These are phyloP conservation scores for Fusarium gaditjirri DNA, from an alignment of 2,329 filamentous ascomycete genomes.

Conservation along the genomic window DNA sequence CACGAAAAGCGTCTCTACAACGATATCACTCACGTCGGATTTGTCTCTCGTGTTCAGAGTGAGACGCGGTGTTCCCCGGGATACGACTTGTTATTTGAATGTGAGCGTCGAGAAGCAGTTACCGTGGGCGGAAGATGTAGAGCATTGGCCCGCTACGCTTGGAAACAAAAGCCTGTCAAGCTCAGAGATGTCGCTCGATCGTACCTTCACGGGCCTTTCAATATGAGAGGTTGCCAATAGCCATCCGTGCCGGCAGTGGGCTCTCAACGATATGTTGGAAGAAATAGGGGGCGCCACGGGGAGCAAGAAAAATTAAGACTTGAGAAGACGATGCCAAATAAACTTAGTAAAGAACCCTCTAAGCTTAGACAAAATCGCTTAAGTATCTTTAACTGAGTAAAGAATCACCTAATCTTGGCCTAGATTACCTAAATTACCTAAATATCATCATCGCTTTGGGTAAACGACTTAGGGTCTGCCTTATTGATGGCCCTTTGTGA, in stretches of 20 bases:
- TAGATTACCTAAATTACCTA: no score
- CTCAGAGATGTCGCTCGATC: background rate
- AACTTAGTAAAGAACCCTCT: background rate
- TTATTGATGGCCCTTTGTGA: no score
- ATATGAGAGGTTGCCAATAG: background rate
- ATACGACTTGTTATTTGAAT: background rate
- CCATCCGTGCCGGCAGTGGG: background rate
- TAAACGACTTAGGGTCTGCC: background rate
- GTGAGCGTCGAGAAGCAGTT: conserved; percentile 1
- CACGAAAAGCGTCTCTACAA: background rate
- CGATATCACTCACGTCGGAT: background rate
- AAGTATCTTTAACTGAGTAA: no score
- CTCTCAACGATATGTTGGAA: background rate
- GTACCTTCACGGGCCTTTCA: conserved; percentile 1
- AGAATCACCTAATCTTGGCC: no score
- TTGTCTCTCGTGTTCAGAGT: background rate
- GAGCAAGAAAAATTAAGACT: background rate
- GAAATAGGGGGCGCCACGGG: accelerated
- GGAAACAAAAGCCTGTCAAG: background rate
- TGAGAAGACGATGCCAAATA: accelerated
- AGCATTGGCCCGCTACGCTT: background rate
- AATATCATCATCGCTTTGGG: accelerated
- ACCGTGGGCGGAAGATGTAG: background rate
- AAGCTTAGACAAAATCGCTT: no score
- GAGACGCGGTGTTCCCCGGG: background rate